Conservation (phyloP, 805 yeast genomes). For the Yamadazyma akitaensis region DNA sequence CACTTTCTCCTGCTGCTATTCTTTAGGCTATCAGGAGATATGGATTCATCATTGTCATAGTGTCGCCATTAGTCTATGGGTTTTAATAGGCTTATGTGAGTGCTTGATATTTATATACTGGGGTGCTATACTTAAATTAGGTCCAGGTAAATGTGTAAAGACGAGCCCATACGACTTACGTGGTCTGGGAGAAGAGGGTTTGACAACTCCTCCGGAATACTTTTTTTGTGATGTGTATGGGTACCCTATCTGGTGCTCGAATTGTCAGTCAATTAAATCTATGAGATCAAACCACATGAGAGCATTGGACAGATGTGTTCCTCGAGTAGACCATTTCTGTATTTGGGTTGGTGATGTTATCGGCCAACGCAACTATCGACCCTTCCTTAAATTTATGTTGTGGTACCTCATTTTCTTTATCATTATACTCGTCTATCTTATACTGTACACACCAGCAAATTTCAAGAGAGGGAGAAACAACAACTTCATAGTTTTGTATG, state of each 20-base stretch:
- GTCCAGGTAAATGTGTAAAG: constrained; percentile 54
- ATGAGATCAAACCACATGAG: constrained; percentile 71
- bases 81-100: constrained; percentile 22
- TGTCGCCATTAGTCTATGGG: constrained; percentile 38
- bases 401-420: constrained; percentile 37
- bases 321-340: constrained; percentile 82
- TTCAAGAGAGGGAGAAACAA: constrained; percentile 33
- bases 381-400: constrained; percentile 52
- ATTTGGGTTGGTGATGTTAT: constrained; percentile 70
- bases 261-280: constrained; percentile 62
- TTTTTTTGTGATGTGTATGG: constrained; percentile 74
- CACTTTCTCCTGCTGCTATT: constrained; percentile 43
- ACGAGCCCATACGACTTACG: constrained; percentile 34
- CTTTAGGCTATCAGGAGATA: constrained; percentile 42
- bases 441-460: constrained; percentile 18
- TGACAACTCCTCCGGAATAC: constrained; percentile 48
- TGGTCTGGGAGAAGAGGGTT: constrained; percentile 12
- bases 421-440: constrained; percentile 21
- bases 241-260: constrained; percentile 70
- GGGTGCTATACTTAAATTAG: constrained; percentile 43
- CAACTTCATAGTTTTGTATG: constrained; percentile 47
- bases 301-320: constrained; percentile 53
- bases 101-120: constrained; percentile 34
- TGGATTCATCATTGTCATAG: constrained; percentile 25
- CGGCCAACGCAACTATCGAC: constrained; percentile 62